phyloP scores from a whole-genome alignment of 768 basidiomycete genomes.

The Tylopilus intermedius region DNA sequence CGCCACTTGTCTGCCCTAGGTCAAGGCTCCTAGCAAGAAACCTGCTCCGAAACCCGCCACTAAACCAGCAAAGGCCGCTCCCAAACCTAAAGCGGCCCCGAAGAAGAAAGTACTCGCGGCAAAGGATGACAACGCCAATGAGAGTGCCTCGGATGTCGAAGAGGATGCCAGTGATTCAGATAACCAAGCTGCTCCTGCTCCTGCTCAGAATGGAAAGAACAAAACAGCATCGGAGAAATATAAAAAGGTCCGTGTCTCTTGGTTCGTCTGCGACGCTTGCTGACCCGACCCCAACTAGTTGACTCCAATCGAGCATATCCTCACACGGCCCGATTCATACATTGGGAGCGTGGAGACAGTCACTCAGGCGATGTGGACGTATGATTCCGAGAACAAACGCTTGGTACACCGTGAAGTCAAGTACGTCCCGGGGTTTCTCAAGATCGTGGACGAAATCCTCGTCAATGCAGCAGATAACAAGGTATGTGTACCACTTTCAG shows the following conservation, averaged over 20 bases:
- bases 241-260: slow-evolving; percentile 60
- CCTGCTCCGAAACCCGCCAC: slow-evolving; percentile 40
- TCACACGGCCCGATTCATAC: slow-evolving; percentile 90
- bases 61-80: slow-evolving; percentile 36
- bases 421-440: slow-evolving; percentile 97
- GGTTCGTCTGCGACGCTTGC: neutral
- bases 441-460: slow-evolving; percentile 98
- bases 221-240: slow-evolving; percentile 91
- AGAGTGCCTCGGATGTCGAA: slow-evolving; percentile 41
- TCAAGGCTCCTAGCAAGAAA: slow-evolving; percentile 38
- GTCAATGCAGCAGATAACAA: slow-evolving; percentile 99
- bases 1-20: slow-evolving; percentile 20
- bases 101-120: slow-evolving; percentile 72
- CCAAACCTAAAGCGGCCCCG: slow-evolving; percentile 48
- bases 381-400: slow-evolving; percentile 74
- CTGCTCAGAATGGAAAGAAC: slow-evolving; percentile 49
- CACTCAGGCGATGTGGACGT: slow-evolving; percentile 90
- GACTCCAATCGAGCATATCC: slow-evolving; percentile 89
- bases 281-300: slow-evolving; percentile 46
- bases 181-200: slow-evolving; percentile 24
- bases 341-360: slow-evolving; percentile 93
- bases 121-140: slow-evolving; percentile 59
- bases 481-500: slow-evolving; percentile 42
- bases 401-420: slow-evolving; percentile 81
- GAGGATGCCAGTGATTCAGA: slow-evolving; percentile 34